A percentile compares a stretch with the other conserved stretches of the same genome.
These are phyloP conservation scores for Pinus tabuliformis DNA, from an alignment of 75 land plant species.

Conservation along the genomic window DNA sequence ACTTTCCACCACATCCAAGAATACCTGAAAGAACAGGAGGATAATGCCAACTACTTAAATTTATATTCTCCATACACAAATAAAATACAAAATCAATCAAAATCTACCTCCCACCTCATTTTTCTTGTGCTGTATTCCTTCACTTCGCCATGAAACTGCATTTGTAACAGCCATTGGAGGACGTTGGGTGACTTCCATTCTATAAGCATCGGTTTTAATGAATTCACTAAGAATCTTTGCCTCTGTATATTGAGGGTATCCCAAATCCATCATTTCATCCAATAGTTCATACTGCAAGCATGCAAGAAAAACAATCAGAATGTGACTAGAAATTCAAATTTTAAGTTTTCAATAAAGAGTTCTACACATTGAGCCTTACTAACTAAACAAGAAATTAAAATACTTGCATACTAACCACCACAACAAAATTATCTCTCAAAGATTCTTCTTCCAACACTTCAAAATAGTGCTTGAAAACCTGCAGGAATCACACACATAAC, in stretches of 20 bases:
- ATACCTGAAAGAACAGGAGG: constrained; percentile 59
- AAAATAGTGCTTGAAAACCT: constrained; percentile 99
- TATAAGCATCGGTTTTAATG: constrained; percentile 99
- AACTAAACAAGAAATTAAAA: not conserved
- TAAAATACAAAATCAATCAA: not conserved
- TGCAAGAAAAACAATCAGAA: not conserved
- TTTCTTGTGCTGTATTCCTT: constrained; percentile 96
- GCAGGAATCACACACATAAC: constrained; percentile 7
- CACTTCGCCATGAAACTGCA: constrained; percentile 99
- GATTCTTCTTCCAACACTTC: constrained; percentile 99
- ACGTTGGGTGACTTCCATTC: constrained; percentile 94
- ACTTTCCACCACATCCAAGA: constrained; percentile 99
- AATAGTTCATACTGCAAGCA: constrained; percentile 86
- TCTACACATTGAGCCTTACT: not conserved
- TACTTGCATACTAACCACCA: constrained; percentile 68
- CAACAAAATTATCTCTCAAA: constrained; percentile 95
- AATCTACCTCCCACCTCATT: constrained; percentile 68
- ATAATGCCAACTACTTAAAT: not conserved
- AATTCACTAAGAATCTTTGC: constrained; percentile 99
- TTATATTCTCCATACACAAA: not conserved
- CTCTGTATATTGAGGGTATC: constrained; percentile 99
- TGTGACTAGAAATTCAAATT: not conserved
- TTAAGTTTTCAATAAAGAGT: not conserved
- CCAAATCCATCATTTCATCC: constrained; percentile 99
- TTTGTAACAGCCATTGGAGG: constrained; percentile 99